Base-by-base conservation (phyloP, 1,284 basidiomycete species). In the Fistulinella cinereoalba region DNA sequence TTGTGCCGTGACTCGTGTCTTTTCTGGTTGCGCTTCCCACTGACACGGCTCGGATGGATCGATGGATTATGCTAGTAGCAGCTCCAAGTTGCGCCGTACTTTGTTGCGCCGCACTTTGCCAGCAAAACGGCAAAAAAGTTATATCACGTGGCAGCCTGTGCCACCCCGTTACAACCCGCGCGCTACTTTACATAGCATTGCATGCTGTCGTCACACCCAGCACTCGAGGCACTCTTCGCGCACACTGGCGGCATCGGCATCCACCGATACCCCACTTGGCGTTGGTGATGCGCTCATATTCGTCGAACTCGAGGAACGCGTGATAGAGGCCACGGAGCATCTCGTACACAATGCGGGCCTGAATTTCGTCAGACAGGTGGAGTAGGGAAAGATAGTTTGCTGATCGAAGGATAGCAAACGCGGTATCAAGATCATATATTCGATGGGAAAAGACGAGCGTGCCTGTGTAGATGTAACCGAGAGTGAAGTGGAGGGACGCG, bases 381-480 rank as follows among this genome's bases (percentile, higher is more conserved):
- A 83, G 72, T 33, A 98, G 74, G 40, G 80, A 77, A 33, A 98
- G 84, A 66, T 95, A 97, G 16, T 78, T 73, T 3, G 93, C 86
- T 1, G 91, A 84, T 25, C 85, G 82, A 69, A 94, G 83, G 57
- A 98, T 92, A 50, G 89, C 81, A 64, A 98, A 92, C 0, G 91
- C 90, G 13, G 93, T 98, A 38, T 85, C 77, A 50, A 98, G 81
- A 70, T 98, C 94, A 66, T 93, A 97, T 0, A 89, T 87, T 16
- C 96, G 78, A 60, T 97, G 91, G 4, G 92, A 94, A 64, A 97
- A 97, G 38, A 87, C 77, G 41, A 99, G 84, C 6, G 92, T 95
- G 36, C 96, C 96, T 11, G 93, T 92, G 63, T 98, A 98, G 43
- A 95, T 79, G 68, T 87, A 95, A 13, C 95, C 95, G 23, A 99